phyloP scores from a whole-genome alignment of 257 asterid species.

The Solanum chilense region DNA sequence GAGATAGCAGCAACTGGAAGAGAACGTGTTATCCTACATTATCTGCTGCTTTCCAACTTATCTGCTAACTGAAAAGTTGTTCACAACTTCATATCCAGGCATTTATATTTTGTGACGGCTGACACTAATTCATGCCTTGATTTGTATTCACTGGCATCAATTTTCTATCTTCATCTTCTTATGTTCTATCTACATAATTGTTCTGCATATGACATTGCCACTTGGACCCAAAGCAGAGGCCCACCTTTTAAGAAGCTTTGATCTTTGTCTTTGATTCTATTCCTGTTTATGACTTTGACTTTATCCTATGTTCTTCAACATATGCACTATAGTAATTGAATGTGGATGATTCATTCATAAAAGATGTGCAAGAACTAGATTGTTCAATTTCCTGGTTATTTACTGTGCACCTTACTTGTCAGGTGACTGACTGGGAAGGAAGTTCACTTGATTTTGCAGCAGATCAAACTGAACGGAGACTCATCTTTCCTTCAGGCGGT shows the following conservation, averaged over 20 bases:
- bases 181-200: neutral
- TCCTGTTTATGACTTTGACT: neutral
- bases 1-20: neutral
- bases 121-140: neutral
- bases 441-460: constrained; percentile 49
- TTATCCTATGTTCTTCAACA: neutral
- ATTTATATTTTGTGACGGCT: neutral
- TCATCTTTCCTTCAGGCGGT: constrained; percentile 67
- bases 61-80: neutral
- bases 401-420: neutral
- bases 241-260: neutral
- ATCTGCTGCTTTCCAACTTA: no score
- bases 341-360: neutral
- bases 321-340: neutral
- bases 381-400: neutral
- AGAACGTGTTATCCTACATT: no score
- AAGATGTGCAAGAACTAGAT: neutral
- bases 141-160: neutral
- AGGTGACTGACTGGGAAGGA: constrained; percentile 95
- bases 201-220: neutral
- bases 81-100: neutral
- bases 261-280: neutral
- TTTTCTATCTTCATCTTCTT: neutral
- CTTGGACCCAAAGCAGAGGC: neutral
- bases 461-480: constrained; percentile 55